Evolutionary conservation across 2,329 filamentous ascomycete genomes (phyloP), one percentile per base, ranked within the genome.

Genomic region (Phaeomoniella chlamydospora): DNA sequence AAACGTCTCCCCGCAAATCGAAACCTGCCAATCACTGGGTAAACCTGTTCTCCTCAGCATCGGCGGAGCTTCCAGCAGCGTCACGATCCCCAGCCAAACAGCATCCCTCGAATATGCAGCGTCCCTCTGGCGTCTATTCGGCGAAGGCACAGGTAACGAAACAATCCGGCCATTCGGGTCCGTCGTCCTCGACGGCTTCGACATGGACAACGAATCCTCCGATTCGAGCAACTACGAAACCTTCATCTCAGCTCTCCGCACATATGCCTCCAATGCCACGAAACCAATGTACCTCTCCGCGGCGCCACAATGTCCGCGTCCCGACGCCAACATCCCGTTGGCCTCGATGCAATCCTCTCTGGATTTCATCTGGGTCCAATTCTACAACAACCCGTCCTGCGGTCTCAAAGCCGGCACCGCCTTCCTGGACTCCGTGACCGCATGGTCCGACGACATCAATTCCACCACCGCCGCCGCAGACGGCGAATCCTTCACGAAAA

Each of bases 251-350:
- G 33, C 37, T 10, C 39, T 46, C 2, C 41, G 43, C 12, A 26
- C 34, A n/a, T 18, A 19, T 18, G 35, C 30, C 13, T 32, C 31
- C 30, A 37, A 36, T 36, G n/a, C 38, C 2, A 17, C 31, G 11
- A 45, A 45, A 33, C n/a, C 41, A 37, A 72, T 61, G 53, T 71
- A 67, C 42, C 62, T 71, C 42, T 68, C 67, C 4, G 64, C 54
- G 13, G 65, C 68, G 2, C 68, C 68, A n/a, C 67, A 72, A 44
- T 72, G 68, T 43, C 33, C 53, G 5, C 48, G 64, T 15, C 65
- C 67, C 2, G 68, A 72, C 43, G 30, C 36, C 5, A 43, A 40
- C 4, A 39, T 43, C 18, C 43, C 41, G n/a, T 33, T 43, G 12
- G n/a, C 43, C 29, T 13, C 37, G 9, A 31, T 43, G 3, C 31